Percentiles rank a stretch among this genome's conserved stretches.
These are phyloP conservation scores for Colletotrichum brevisporum DNA, from an alignment of 2,329 filamentous ascomycete genomes.

Conservation along the genomic window DNA sequence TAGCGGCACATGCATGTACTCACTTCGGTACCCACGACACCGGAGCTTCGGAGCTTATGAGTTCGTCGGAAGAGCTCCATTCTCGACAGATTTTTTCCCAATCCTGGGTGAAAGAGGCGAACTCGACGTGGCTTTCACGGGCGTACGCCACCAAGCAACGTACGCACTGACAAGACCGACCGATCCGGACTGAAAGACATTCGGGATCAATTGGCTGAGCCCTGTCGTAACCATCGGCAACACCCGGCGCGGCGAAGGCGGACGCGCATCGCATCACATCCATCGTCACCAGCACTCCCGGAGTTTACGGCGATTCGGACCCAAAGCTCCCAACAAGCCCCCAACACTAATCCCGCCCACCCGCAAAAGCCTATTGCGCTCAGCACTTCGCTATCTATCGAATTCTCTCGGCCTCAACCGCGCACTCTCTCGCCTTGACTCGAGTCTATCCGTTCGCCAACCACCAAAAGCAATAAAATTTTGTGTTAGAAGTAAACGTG, in stretches of 20 bases:
- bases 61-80: constrained; percentile 37
- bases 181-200: constrained; percentile 1
- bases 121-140: constrained; percentile 12
- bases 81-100: constrained; percentile 35
- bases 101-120: constrained; percentile 14
- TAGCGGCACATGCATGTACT: constrained; percentile 13
- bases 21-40: constrained; percentile 22
- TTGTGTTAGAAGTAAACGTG: neutral
- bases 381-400: constrained; percentile 9
- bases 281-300: constrained; percentile 11
- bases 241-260: constrained; percentile 11
- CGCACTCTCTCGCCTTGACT: constrained; percentile 7
- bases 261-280: constrained; percentile 10
- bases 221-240: constrained; percentile 13
- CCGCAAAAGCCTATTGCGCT: constrained; percentile 6
- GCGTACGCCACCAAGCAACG: constrained; percentile 31
- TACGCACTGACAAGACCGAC: constrained; percentile 6
- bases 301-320: constrained; percentile 35
- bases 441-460: constrained; percentile 4
- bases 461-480: neutral
- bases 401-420: constrained; percentile 4
- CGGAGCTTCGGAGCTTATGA: constrained; percentile 15
- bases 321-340: constrained; percentile 27
- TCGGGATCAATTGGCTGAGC: constrained; percentile 9
- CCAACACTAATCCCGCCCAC: constrained; percentile 17